phyloP scores from a whole-genome alignment of 2,329 filamentous ascomycete genomes.

The Ustulina deusta region DNA sequence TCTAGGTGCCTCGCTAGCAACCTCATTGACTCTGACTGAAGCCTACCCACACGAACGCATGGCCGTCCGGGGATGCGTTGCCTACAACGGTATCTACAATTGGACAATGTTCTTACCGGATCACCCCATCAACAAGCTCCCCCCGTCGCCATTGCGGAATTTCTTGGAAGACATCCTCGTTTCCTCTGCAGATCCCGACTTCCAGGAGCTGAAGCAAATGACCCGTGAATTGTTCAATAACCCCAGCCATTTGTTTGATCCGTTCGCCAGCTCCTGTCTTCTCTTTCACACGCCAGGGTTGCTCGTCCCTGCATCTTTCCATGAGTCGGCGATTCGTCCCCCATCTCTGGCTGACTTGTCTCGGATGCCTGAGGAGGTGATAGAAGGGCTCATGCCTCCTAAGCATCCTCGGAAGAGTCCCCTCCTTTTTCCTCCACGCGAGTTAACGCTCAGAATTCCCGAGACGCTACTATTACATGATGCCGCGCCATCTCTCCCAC shows the following conservation, averaged over 20 bases:
- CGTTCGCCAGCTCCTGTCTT: conserved; percentile 69
- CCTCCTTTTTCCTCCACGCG: conserved; percentile 61
- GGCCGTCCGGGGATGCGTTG: conserved; percentile 65
- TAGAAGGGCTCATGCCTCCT: conserved; percentile 11
- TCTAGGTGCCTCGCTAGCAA: conserved; percentile 68
- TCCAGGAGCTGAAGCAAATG: conserved; percentile 54
- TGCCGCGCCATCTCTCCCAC: conserved; percentile 42
- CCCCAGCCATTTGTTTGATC: conserved; percentile 67
- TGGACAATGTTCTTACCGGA: conserved; percentile 71
- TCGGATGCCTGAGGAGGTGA: conserved; percentile 12
- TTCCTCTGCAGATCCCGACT: conserved; percentile 49
- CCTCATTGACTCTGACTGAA: conserved; percentile 69
- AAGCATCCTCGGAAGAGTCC: conserved; percentile 48
- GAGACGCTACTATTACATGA: conserved; percentile 63
- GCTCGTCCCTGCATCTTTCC: conserved; percentile 60
- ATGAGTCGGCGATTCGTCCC: conserved; percentile 50
- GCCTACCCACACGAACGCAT: conserved; percentile 57
- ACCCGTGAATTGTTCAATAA: conserved; percentile 60
- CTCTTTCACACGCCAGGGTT: conserved; percentile 68
- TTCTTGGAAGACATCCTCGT: conserved; percentile 41
- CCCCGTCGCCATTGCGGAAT: conserved; percentile 34
- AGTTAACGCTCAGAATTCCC: conserved; percentile 63
- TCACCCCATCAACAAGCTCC: conserved; percentile 58
- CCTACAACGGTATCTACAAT: conserved; percentile 72
- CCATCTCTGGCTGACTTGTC: conserved; percentile 43